These are phyloP conservation scores for Candida dajiaensis DNA, from an alignment of 805 yeast species.

Conservation along the genomic window DNA sequence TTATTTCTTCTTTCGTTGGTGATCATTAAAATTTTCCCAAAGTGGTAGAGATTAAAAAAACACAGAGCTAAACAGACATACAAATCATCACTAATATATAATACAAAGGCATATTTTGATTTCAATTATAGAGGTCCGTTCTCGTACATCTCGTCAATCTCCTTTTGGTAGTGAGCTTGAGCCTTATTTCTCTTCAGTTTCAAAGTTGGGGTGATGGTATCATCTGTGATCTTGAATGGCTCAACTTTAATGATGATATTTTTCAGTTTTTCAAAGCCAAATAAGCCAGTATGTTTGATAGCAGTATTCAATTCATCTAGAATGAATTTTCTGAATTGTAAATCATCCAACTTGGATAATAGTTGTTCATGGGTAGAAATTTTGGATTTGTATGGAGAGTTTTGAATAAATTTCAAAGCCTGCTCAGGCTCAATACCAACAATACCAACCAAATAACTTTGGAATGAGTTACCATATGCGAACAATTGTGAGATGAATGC, in stretches of 20 bases:
- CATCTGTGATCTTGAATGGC: conserved; percentile 48
- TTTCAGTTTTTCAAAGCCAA: conserved; percentile 47
- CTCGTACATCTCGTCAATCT: conserved; percentile 37
- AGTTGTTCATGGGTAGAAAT: conserved; percentile 20
- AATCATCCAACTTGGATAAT: conserved; percentile 19
- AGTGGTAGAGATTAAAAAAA: conserved; percentile 20
- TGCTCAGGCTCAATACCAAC: conserved; percentile 51
- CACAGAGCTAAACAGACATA: background rate
- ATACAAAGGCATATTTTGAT: background rate
- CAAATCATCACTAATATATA: background rate
- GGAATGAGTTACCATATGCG: conserved; percentile 58
- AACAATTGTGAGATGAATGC: conserved; percentile 48
- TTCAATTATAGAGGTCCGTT: conserved; percentile 29
- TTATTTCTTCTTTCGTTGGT: conserved; percentile 29
- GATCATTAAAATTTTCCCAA: conserved; percentile 34
- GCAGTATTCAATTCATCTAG: conserved; percentile 33
- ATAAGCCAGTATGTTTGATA: conserved; percentile 29
- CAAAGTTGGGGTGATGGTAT: conserved; percentile 54
- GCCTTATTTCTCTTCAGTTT: conserved; percentile 50
- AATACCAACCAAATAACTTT: conserved; percentile 52
- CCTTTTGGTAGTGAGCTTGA: conserved; percentile 36
- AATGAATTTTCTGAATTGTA: conserved; percentile 31
- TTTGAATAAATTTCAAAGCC: conserved; percentile 15
- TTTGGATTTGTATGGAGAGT: conserved; percentile 4
- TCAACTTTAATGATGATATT: conserved; percentile 41